A percentile compares a stretch with the other conserved stretches of the same genome.
phyloP scores from a whole-genome alignment of 129 eudicot genomes.

The Flaveria linearis region DNA sequence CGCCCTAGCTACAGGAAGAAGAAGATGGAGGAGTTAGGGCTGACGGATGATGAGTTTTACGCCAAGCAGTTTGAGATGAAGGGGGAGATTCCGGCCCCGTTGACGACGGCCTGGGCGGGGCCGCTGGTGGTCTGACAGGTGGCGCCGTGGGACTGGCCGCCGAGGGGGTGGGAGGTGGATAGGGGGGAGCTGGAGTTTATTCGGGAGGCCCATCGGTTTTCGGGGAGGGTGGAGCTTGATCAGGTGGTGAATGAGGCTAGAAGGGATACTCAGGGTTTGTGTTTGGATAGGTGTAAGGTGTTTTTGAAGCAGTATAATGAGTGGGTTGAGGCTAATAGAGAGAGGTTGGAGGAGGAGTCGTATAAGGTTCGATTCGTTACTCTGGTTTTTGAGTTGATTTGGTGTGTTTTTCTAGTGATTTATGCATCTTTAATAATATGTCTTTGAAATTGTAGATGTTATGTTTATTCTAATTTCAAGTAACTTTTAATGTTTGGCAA shows the following conservation, averaged over 20 bases:
- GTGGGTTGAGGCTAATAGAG: constrained; percentile 86
- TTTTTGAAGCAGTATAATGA: no score
- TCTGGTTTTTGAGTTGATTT: no score
- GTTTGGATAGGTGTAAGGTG: constrained; percentile 91
- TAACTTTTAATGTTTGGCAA: no score
- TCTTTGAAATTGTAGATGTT: no score
- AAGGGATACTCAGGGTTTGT: constrained; percentile 53
- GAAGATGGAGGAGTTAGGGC: constrained; percentile 72
- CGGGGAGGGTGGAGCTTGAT: no score
- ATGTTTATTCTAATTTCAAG: no score
- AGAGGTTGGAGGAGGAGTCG: constrained; percentile 80
- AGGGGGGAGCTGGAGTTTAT: constrained; percentile 79
- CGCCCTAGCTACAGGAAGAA: constrained; percentile 71
- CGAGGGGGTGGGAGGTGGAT: constrained; percentile 95
- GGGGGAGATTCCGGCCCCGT: constrained; percentile 71
- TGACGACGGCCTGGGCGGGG: constrained; percentile 70
- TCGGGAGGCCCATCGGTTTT: constrained; percentile 72
- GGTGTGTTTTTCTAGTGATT: no score
- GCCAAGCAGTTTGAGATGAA: constrained; percentile 89
- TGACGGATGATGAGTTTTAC: constrained; percentile 75
- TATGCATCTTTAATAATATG: no score
- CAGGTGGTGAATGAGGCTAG: constrained; percentile 44
- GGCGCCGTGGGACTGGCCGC: constrained; percentile 98
- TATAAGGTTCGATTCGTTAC: constrained; percentile 54
- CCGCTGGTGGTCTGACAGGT: constrained; percentile 77